A percentile compares a stretch with the other conserved stretches of the same genome.
Conservation (phyloP, 139 green algal species). For the Tetraselmis striata region DNA sequence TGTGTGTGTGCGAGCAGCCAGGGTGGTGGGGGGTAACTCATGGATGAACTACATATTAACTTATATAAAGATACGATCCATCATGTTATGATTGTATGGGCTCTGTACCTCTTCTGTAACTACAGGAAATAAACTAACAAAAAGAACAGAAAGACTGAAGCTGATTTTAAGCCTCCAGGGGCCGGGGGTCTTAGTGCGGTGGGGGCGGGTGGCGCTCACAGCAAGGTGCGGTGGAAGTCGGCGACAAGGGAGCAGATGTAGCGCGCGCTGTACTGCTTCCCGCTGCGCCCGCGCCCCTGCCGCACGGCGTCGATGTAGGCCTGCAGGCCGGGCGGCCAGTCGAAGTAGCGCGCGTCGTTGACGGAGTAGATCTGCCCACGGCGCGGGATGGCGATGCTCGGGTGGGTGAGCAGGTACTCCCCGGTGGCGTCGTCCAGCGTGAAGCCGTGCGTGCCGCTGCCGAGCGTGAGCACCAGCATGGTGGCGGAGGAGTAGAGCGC, state of each 20-base stretch:
- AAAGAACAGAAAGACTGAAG: too few species aligned
- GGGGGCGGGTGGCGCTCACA: too few species aligned
- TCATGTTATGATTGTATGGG: too few species aligned
- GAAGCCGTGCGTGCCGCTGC: conserved; percentile 54
- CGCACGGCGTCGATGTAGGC: conserved; percentile 55
- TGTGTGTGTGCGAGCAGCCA: not conserved
- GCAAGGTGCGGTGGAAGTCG: conserved; percentile 60
- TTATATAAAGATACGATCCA: too few species aligned
- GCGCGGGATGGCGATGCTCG: conserved; percentile 61
- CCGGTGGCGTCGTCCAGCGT: conserved; percentile 81
- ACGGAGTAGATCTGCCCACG: conserved; percentile 65
- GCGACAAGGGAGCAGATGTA: conserved; percentile 64
- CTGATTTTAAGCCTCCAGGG: too few species aligned
- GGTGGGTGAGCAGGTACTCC: conserved; percentile 87
- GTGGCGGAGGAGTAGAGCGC: conserved; percentile 50
- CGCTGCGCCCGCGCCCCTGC: conserved; percentile 45
- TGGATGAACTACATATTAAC: too few species aligned
- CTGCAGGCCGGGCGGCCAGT: conserved; percentile 56
- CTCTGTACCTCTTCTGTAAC: too few species aligned
- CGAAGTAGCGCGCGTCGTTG: conserved; percentile 67
- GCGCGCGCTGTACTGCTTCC: conserved; percentile 61
- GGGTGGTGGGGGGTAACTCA: too few species aligned
- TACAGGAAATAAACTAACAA: too few species aligned
- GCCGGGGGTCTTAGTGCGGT: too few species aligned
- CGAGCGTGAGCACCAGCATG: conserved; percentile 33